A percentile compares a stretch with the other conserved stretches of the same genome.
These are phyloP conservation scores for Cetradonia linearis DNA, from an alignment of 495 filamentous ascomycete genomes.

Conservation along the genomic window DNA sequence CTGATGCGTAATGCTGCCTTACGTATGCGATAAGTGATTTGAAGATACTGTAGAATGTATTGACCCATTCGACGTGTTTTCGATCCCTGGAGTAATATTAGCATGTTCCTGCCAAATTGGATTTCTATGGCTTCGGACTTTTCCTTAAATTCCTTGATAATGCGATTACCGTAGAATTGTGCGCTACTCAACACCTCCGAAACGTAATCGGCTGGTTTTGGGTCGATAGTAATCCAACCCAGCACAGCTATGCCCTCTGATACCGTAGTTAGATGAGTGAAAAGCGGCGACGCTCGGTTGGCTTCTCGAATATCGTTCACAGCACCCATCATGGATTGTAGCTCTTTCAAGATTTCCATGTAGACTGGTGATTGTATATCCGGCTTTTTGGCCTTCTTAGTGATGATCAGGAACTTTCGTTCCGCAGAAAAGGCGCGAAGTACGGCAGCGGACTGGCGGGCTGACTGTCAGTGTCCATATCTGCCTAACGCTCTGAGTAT, in stretches of 20 bases:
- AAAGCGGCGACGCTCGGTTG: constrained; percentile 58
- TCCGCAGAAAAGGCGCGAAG: constrained; percentile 65
- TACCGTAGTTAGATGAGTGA: constrained; percentile 75
- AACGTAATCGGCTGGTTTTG: constrained; percentile 72
- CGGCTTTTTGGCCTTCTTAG: constrained; percentile 88
- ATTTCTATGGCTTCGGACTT: constrained; percentile 49
- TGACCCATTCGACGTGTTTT: constrained; percentile 74
- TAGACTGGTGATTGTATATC: constrained; percentile 53
- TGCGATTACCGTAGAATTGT: constrained; percentile 84
- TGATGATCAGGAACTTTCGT: constrained; percentile 76
- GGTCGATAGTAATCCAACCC: constrained; percentile 72
- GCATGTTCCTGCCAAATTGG: not conserved
- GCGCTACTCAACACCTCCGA: constrained; percentile 66
- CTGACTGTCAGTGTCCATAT: constrained; percentile 5
- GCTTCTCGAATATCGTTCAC: constrained; percentile 70
- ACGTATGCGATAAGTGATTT: constrained; percentile 69
- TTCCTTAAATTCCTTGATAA: constrained; percentile 81
- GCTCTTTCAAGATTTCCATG: constrained; percentile 70
- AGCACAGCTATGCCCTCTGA: constrained; percentile 77
- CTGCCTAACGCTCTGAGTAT: not conserved
- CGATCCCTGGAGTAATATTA: constrained; percentile 45
- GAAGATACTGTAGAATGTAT: constrained; percentile 80
- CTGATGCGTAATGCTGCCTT: constrained; percentile 65
- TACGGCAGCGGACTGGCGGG: constrained; percentile 46
- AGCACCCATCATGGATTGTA: constrained; percentile 64